Evolutionary conservation across 345 rosid genomes (phyloP), one percentile per base, ranked within the genome.

Genomic region (Sisymbrium irio): DNA sequence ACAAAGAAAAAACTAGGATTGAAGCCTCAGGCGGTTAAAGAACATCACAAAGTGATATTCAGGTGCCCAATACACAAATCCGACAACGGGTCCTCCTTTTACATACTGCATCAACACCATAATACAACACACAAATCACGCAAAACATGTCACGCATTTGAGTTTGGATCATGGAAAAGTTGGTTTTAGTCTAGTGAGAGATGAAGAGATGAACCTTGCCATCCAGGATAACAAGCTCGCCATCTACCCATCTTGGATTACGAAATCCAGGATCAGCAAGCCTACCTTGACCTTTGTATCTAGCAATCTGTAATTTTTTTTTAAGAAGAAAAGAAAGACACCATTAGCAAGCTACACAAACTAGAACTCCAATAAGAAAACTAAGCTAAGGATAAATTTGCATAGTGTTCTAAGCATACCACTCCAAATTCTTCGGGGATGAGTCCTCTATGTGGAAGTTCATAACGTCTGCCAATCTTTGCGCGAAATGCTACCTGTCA

Each of bases 401-500:
- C 60, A 72, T 42, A 67, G 19, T 55, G 20, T 25, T 51, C 13
- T 19, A 49, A 41, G 73, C 46, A 69, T 78, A 94, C 97, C 96
- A 91, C 97, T 81, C 98, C 97, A 79, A 94, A 89, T 80, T 94
- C 98, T 72, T 94, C 97, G 36, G 97, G 97, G 80, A 94, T 91
- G 67, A 94, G 83, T 69, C 97, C 98, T 78, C 83, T 91, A 78
- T 91, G 95, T 20, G 97, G 97, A 67, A 94, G 95, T 82, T 91
- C 92, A 81, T 87, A 91, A 62, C 84, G 83, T 80, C 86, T 88
- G 36, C 97, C 98, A 83, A 94, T 81, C 87, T 85, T 94, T 65
- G 98, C 98, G 53, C 97, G 95, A 80, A 94, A 94, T 54, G 97
- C 93, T 50, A 94, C 96, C 98, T 94, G 75, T 32, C 45, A 73